phyloP scores from a whole-genome alignment of 805 yeast species.

The Danielozyma ontarioensis region DNA sequence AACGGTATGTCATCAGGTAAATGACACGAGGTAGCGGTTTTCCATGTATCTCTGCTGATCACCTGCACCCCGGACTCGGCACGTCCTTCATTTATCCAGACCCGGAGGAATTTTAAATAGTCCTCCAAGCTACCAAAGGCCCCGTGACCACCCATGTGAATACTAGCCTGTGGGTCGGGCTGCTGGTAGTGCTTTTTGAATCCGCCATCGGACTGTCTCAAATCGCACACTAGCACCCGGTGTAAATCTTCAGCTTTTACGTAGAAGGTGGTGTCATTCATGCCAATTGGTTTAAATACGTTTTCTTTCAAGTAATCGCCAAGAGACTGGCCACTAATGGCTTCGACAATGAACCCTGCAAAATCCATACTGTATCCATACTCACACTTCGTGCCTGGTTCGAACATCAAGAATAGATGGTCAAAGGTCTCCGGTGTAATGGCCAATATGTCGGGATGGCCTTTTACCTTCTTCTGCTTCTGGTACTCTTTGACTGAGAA shows the following conservation, averaged over 20 bases:
- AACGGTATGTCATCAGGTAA: slow-evolving; percentile 15
- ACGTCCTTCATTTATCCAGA: slow-evolving; percentile 36
- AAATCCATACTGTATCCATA: slow-evolving; percentile 37
- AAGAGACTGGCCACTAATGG: slow-evolving; percentile 25
- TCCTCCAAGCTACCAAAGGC: slow-evolving; percentile 32
- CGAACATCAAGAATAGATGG: slow-evolving; percentile 18
- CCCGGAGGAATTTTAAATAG: slow-evolving; percentile 32
- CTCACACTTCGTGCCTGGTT: slow-evolving; percentile 34
- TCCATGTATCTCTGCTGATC: slow-evolving; percentile 10
- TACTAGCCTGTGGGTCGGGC: slow-evolving; percentile 14
- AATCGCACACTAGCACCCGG: not conserved
- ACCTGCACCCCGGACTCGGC: slow-evolving; percentile 32
- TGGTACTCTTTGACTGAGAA: no score
- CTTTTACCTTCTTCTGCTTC: slow-evolving; percentile 1
- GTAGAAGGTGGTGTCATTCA: no score
- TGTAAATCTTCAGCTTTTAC: not conserved
- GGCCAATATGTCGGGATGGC: slow-evolving; percentile 3
- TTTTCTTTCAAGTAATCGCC: slow-evolving; percentile 25
- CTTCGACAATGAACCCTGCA: slow-evolving; percentile 33
- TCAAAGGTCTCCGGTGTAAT: slow-evolving; percentile 10
- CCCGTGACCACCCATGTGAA: slow-evolving; percentile 43
- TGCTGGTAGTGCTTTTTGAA: slow-evolving; percentile 12
- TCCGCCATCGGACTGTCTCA: slow-evolving; percentile 2
- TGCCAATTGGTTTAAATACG: slow-evolving; percentile 31
- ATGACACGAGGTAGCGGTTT: slow-evolving; percentile 28